A percentile compares a stretch with the other conserved stretches of the same genome.
Conservation (phyloP, 2,329 filamentous ascomycete species). For the Gaeumannomyces sp. region DNA sequence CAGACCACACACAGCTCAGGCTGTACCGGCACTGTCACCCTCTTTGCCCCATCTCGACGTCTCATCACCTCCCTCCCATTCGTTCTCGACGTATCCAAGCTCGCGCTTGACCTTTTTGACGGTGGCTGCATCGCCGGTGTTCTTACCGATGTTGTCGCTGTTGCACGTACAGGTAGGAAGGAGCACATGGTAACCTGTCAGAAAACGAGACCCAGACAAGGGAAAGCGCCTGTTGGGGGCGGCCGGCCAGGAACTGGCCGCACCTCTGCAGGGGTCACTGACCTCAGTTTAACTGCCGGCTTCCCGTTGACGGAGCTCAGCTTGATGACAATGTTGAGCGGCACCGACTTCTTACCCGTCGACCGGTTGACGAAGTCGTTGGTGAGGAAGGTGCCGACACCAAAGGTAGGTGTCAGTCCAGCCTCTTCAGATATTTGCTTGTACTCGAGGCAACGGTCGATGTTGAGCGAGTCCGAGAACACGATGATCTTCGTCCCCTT, state of each 20-base stretch:
- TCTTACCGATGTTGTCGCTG: slow-evolving; percentile 82
- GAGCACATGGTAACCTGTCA: not conserved
- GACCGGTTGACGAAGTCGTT: slow-evolving; percentile 79
- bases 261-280: slow-evolving; percentile 17
- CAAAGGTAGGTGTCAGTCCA: slow-evolving; percentile 82
- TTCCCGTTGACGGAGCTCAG: slow-evolving; percentile 76
- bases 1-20: not conserved
- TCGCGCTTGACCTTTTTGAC: slow-evolving; percentile 78
- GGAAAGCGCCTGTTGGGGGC: too few relatives aligned
- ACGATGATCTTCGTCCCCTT: slow-evolving; percentile 81
- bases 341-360: slow-evolving; percentile 75
- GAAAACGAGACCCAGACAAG: not conserved
- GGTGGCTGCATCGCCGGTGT: slow-evolving; percentile 77
- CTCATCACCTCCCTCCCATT: slow-evolving; percentile 81
- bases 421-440: slow-evolving; percentile 73
- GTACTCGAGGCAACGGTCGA: slow-evolving; percentile 86
- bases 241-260: too few relatives aligned
- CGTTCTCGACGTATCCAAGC: slow-evolving; percentile 78
- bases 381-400: slow-evolving; percentile 91
- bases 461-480: slow-evolving; percentile 91
- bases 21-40: not conserved
- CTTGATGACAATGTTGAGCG: slow-evolving; percentile 97
- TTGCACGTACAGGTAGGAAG: not conserved
- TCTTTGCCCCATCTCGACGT: slow-evolving; percentile 70
- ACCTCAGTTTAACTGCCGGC: slow-evolving; percentile 82